Conservation (phyloP, 2,329 filamentous ascomycete species). For the Arthrobotrys sinensis region DNA sequence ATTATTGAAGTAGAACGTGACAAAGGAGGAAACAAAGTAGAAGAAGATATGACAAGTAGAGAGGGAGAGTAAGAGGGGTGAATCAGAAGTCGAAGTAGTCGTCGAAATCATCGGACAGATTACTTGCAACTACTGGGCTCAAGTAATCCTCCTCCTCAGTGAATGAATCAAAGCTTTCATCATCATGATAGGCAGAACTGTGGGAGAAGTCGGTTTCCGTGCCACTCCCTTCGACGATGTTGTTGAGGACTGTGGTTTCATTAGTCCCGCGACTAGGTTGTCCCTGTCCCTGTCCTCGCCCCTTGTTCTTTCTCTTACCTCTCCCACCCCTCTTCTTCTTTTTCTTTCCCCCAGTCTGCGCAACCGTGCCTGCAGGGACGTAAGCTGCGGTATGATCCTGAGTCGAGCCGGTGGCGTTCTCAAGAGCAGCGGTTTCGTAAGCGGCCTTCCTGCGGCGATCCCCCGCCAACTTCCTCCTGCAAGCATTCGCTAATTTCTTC, state of each 20-base stretch:
- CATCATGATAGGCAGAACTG: neutral
- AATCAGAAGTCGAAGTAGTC: neutral
- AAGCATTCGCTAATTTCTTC: neutral
- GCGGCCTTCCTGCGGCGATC: neutral
- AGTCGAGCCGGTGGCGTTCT: neutral
- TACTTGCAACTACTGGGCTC: too few relatives aligned
- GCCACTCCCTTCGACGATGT: too few relatives aligned
- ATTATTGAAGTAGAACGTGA: too few relatives aligned
- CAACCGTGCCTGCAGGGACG: neutral
- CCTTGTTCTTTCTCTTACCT: neutral
- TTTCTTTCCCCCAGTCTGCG: neutral
- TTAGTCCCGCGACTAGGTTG: too few relatives aligned
- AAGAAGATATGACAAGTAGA: too few relatives aligned
- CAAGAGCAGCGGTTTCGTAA: neutral
- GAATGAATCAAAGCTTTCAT: neutral
- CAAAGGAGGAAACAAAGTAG: too few relatives aligned
- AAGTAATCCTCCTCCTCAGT: too few relatives aligned
- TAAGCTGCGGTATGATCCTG: neutral
- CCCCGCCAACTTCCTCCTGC: neutral
- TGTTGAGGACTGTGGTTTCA: too few relatives aligned
- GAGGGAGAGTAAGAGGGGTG: too few relatives aligned
- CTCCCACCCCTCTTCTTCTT: neutral
- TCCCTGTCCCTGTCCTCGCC: too few relatives aligned
- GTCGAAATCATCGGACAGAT: neutral
- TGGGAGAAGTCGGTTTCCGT: neutral